Base-by-base conservation (phyloP, 2,329 filamentous ascomycete genomes). In the Paraconiothyrium sp. region DNA sequence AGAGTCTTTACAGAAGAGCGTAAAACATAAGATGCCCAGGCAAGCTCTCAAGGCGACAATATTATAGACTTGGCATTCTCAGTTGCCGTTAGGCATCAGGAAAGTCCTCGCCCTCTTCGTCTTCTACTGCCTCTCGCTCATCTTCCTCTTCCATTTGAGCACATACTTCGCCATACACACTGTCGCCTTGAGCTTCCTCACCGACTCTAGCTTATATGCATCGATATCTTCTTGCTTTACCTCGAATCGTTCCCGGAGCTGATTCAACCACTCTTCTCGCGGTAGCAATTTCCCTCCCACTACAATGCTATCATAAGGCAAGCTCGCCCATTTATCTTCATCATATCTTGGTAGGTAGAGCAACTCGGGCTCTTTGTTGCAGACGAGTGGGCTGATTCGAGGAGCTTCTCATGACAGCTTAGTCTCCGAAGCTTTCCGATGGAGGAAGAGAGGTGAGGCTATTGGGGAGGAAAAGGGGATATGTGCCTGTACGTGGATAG, bases 221-320 rank as follows among this genome's bases (percentile, higher is more conserved):
- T 66, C 59, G 6, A 66, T 66, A 44, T 66, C 61, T n/a, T 64
- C 61, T 34, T 64, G 63, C 16, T 60, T 58, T 13, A 66, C 54
- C 4, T 24, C 24, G 27, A 34, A 66, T 34, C 61, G 43, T 3
- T 63, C 54, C 16, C 59, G 52, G 1, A 66, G 30, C 24, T 44
- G 32, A 34, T 55, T 54, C 8, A 66, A 4, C 59, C 61, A 66
- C 4, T 66, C 22, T 13, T 46, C 10, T n/a, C 61, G 56, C 22
- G 57, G 14, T 1, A 58, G 30, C 3, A 49, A n/a, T 24, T 52
- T 43, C 11, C 48, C 37, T 20, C 48, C 57, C 11, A 54, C 48
- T 7, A 59, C 3, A 4, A 59, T n/a, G 8, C 32, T 34, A 16
- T 54, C 37, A 6, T 49, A 13, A 7, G 48, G 24, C 7, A 35